Conservation (phyloP, 2,329 filamentous ascomycete species). For the Arachnomyces sp. region DNA sequence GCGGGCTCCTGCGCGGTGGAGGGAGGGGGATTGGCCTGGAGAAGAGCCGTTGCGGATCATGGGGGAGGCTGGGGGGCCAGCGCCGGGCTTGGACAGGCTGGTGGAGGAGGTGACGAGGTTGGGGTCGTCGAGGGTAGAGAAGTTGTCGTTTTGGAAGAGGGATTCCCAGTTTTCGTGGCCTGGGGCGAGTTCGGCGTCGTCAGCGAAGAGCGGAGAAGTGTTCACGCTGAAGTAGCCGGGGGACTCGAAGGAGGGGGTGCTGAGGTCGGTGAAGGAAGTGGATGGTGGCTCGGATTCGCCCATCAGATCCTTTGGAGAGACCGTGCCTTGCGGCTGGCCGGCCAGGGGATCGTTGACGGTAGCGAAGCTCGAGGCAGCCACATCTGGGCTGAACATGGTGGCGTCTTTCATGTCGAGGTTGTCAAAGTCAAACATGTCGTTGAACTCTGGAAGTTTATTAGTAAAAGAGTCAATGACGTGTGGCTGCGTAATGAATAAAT, state of each 20-base stretch:
- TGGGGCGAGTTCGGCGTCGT: conserved; percentile 46
- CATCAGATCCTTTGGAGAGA: conserved; percentile 76
- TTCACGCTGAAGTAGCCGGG: conserved; percentile 63
- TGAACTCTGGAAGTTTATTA: conserved; percentile 14
- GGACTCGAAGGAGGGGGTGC: conserved; percentile 72
- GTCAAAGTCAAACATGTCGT: conserved; percentile 24
- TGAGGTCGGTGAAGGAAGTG: conserved; percentile 70
- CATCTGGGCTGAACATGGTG: conserved; percentile 20
- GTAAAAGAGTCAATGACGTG: conserved; percentile 5
- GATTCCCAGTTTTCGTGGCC: conserved; percentile 59
- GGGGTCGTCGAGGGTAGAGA: conserved; percentile 22
- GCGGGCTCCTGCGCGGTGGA: conserved; percentile 43
- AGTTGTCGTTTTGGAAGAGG: conserved; percentile 38
- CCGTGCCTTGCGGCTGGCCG: conserved; percentile 46
- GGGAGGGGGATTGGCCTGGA: conserved; percentile 29
- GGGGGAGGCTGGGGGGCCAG: conserved; percentile 15
- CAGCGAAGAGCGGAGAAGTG: conserved; percentile 67
- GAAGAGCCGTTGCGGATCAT: conserved; percentile 34
- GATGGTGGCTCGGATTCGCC: conserved; percentile 75
- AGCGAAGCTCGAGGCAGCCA: conserved; percentile 28
- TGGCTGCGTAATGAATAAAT: conserved; percentile 27
- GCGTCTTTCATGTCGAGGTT: conserved; percentile 20
- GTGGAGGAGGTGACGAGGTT: conserved; percentile 24
- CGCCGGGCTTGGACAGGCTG: conserved; percentile 13
- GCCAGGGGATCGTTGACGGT: conserved; percentile 37